Evolutionary conservation across 2,329 filamentous ascomycete genomes (phyloP), one percentile per base, ranked within the genome.

Genomic region (Talaromyces sp.): DNA sequence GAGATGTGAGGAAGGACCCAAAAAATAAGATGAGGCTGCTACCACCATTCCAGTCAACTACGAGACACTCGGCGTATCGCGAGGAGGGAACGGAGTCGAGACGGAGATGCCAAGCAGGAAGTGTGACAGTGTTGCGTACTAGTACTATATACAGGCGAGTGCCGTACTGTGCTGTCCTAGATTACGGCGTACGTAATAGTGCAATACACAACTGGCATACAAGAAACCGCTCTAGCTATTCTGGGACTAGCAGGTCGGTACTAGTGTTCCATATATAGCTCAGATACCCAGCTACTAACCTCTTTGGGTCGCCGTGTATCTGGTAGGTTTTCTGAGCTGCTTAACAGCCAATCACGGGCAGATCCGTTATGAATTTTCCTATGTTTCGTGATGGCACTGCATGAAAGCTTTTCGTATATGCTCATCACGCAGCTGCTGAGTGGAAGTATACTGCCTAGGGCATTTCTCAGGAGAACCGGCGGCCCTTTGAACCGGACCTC

Each of bases 221-320:
- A 24, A 13, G 24, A 8, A 11, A n/a, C 2, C 2, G 7, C 3
- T 33, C 49, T 52, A 52, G 49, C 27, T 31, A 19, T 31, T 52
- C 24, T 33, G 14, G 49, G 27, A 52, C 3, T 52, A 52, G 24
- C 5, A 16, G 2, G 5, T 27, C 49, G 27, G 49, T 33, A 52
- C 49, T 33, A 52, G 49, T n/a, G 49, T 52, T 52, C 49, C 49
- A 52, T 52, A 33, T 52, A 52, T 52, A 52, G 49, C 24, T 52
- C 49, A 52, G 49, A 24, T 19, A 33, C 27, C 27, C 14, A n/a
- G 49, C 8, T 31, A 10, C 49, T 52, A 52, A 33, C 49, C 49
- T 10, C 49, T 33, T 52, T 33, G 24, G 49, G 49, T n/a, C 24
- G 24, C 24, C 16, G 24, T 31, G 49, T 52, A 31, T 52, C 49